Percentiles rank a stretch among this genome's conserved stretches.
phyloP scores from a whole-genome alignment of 2,329 filamentous ascomycete species.

The Aureobasidium sp. region DNA sequence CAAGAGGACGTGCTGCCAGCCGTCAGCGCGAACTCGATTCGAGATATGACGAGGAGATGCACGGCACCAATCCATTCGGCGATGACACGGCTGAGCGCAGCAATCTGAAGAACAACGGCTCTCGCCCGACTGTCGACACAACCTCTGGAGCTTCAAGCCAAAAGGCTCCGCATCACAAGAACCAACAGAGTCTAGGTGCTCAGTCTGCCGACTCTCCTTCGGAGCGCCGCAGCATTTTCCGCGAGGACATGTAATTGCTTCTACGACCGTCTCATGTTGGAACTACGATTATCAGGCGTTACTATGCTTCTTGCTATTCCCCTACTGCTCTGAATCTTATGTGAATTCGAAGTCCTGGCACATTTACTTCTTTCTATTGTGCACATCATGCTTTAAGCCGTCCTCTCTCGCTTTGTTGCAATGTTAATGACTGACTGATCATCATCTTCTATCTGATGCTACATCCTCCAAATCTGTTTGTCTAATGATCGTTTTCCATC shows the following conservation, averaged over 20 bases:
- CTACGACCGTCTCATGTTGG: background rate
- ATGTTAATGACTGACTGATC: background rate
- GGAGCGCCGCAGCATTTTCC: conserved; percentile 63
- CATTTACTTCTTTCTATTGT: background rate
- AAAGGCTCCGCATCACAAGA: conserved; percentile 35
- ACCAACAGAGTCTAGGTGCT: conserved; percentile 28
- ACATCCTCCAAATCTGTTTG: background rate
- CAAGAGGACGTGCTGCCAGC: conserved; percentile 42
- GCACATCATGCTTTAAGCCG: background rate
- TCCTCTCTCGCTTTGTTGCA: background rate
- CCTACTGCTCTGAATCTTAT: background rate
- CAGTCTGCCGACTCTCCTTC: conserved; percentile 51
- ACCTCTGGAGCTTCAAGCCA: conserved; percentile 27
- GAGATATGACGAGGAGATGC: conserved; percentile 41
- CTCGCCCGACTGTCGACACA: conserved; percentile 56
- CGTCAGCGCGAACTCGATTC: conserved; percentile 41
- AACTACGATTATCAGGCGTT: background rate
- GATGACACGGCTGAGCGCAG: conserved; percentile 56
- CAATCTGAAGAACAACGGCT: conserved; percentile 65
- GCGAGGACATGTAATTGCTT: conserved; percentile 53
- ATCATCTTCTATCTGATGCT: background rate
- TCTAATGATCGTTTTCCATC: background rate
- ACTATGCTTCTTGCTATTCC: background rate
- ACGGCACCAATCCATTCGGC: conserved; percentile 59
- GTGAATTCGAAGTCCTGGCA: background rate